These are phyloP conservation scores for Capsaspora owczarzaki DNA, from an alignment of 78 protist genomes.

Conservation along the genomic window DNA sequence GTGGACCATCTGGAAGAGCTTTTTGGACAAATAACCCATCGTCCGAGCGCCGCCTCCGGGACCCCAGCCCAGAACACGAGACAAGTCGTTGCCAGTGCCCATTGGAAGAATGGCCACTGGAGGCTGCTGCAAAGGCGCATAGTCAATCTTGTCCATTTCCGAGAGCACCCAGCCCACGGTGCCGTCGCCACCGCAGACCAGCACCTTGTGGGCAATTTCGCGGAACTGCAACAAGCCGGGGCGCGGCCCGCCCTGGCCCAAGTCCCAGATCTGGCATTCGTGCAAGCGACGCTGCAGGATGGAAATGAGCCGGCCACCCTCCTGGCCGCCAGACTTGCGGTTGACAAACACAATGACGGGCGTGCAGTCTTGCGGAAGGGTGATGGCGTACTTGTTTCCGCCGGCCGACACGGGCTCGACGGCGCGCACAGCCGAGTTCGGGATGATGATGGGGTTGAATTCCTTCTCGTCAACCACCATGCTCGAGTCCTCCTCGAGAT, in stretches of 20 bases:
- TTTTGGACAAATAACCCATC: background rate
- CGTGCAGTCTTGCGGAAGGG: background rate
- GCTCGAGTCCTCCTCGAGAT: background rate
- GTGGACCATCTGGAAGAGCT: slow-evolving; percentile 7
- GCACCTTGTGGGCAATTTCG: slow-evolving; percentile 6
- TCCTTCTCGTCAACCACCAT: background rate
- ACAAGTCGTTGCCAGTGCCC: slow-evolving; percentile 83
- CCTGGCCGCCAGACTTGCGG: background rate
- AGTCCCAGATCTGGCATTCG: background rate
- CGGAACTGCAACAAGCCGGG: slow-evolving; percentile 8
- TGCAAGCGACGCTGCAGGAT: background rate
- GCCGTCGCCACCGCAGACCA: slow-evolving; percentile 79
- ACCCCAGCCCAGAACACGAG: slow-evolving; percentile 77
- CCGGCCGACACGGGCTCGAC: background rate
- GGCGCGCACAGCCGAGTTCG: background rate
- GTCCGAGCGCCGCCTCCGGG: slow-evolving; percentile 39
- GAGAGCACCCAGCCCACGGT: slow-evolving; percentile 69
- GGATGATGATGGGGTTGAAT: background rate
- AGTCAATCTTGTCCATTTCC: slow-evolving; percentile 7
- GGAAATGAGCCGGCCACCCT: background rate
- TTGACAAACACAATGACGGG: slow-evolving; percentile 2
- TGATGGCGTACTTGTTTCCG: background rate
- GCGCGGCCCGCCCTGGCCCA: slow-evolving; percentile 12
- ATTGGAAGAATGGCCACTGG: slow-evolving; percentile 62
- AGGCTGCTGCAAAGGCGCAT: background rate